Base-by-base conservation (phyloP, 2,329 filamentous ascomycete species). In the Colletotrichum sp. region DNA sequence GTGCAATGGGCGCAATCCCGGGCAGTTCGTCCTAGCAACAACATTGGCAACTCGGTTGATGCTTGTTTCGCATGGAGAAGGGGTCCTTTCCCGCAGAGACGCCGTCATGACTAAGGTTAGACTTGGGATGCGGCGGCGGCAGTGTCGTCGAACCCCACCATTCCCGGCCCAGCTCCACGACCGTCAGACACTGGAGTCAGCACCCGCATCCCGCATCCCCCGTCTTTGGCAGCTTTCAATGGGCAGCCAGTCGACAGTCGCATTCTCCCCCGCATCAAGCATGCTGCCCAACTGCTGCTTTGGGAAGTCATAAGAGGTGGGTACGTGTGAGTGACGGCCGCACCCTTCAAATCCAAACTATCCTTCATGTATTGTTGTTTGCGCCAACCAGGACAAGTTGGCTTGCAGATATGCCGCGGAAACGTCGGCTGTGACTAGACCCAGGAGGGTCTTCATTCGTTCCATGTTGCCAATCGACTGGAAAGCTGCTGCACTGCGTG, bases 191-290 rank as follows among this genome's bases (percentile, higher is more conserved):
- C 59, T 48, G 59, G 60, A 71, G 59, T 59, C 67, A 71, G 67
- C 61, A 34, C 34, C 68, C 28, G 48, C 52, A 10, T 39, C 52
- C 66, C 59, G 59, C 59, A 61, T 60, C 57, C 21, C 57, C 30
- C 30, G n/a, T 43, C 34, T 43, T 72, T n/a, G 10, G 48, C 63
- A 57, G 66, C 66, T 60, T 43, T 60, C 66, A 60, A 64, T n/a
- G 16, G 48, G 30, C 66, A 32, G 39, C 26, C 18, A 30, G 43
- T 9, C 4, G 57, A 28, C n/a, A 30, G 68, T 59, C 26, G 39
- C 68, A 70, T 61, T 9, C 30, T 67, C 55, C 72, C 67, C 68
- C 69, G 69, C 69, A 72, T 75, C 16, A 52, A n/a, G 30, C 30
- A 60, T 60, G 30, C 59, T 63, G 26, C 28, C 60, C 61, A 12